Base-by-base conservation (phyloP, 2,329 filamentous ascomycete genomes). In the Paracoccidioides brasiliensis region DNA sequence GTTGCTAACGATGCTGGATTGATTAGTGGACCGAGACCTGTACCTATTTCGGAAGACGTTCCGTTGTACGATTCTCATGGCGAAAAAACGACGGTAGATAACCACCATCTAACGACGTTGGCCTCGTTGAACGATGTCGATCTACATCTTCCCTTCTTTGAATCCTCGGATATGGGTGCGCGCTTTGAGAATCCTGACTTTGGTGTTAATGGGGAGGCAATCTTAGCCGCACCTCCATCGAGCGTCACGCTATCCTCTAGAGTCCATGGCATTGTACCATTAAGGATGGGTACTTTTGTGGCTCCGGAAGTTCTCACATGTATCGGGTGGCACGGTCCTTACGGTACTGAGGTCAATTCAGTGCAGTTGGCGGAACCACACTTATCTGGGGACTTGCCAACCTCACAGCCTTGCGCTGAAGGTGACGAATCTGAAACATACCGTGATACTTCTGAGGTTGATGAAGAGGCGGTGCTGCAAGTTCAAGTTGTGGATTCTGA, bases 301-400 rank as follows among this genome's bases (percentile, higher is more conserved):
- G 44, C 62, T 46, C 54, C 63, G n/a, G 60, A 58, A 30, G 62
- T 63, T 15, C 60, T 66, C 48, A 59, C 57, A 28, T 64, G 63
- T n/a, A 57, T 64, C 51, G 61, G 60, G 10, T 56, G 58, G 8
- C 61, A 66, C 55, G 57, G 61, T 9, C 57, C 59, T 10, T 63
- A 53, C 32, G 59, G 58, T 14, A 50, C 61, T 30, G 50, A 55
- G 9, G 53, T 43, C n/a, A 45, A 45, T 32, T 52, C 56, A 35
- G n/a, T 53, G 46, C 46, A 3, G 12, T 28, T 22, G n/a, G 15
- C 30, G 6, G 46, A 37, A 38, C 46, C 10, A 5, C 33, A 15
- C 15, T 28, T 38, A 22, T 33, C 33, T 30, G 55, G 28, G 42
- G 14, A 55, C 10, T 9, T 15, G 5, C 8, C 14, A 15, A 9